These are phyloP conservation scores for Xylaria sp. DNA, from an alignment of 2,329 filamentous ascomycete genomes.

Conservation along the genomic window DNA sequence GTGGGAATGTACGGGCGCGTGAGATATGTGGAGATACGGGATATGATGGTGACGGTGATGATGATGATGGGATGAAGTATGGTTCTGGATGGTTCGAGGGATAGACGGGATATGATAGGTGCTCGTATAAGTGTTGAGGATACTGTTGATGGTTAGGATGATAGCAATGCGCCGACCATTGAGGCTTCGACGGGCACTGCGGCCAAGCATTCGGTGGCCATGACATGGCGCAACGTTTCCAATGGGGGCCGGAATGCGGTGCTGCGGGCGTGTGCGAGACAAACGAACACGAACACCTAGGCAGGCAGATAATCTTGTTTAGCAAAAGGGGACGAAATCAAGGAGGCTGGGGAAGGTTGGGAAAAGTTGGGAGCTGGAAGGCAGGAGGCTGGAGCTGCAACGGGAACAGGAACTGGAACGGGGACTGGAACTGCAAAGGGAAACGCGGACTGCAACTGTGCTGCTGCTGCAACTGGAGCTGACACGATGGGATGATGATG, in stretches of 20 bases:
- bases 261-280: not conserved
- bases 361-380: no score
- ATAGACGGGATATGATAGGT: slow-evolving; percentile 4
- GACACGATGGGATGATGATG: not conserved
- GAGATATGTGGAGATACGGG: not conserved
- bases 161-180: slow-evolving; percentile 6
- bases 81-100: slow-evolving; percentile 8
- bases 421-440: not conserved
- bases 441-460: not conserved
- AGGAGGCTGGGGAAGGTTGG: no score
- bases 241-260: not conserved
- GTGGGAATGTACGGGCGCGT: not conserved
- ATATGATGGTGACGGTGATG: slow-evolving; percentile 4
- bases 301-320: not conserved
- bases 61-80: slow-evolving; percentile 3
- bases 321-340: no score
- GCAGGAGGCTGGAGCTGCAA: no score
- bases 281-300: not conserved
- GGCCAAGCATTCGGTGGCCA: slow-evolving; percentile 6
- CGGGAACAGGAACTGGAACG: not conserved
- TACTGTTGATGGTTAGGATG: slow-evolving; percentile 10
- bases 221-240: slow-evolving; percentile 8
- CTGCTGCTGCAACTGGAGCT: no score
- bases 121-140: slow-evolving; percentile 6
- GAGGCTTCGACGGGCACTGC: slow-evolving; percentile 10